Percentiles rank a stretch among this genome's conserved stretches.
Evolutionary conservation across 2,329 filamentous ascomycete genomes (phyloP).

Genomic region (Diaporthe sp.): DNA sequence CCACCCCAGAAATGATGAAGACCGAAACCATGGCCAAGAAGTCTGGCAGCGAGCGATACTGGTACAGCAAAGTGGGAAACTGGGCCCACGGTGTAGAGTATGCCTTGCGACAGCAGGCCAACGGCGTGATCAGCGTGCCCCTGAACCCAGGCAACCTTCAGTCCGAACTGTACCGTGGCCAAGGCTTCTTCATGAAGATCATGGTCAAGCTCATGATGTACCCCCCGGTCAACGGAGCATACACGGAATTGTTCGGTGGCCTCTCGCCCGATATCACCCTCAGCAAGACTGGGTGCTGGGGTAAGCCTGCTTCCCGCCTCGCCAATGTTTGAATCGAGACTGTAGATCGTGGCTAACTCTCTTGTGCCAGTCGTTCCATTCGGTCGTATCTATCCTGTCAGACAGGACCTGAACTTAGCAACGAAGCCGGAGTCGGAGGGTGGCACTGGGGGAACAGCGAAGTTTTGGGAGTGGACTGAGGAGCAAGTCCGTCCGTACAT

Average conservation of each 20-base stretch:
- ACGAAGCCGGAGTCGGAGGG: constrained; percentile 52
- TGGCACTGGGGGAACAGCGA: constrained; percentile 51
- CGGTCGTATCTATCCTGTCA: constrained; percentile 50
- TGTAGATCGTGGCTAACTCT: not conserved
- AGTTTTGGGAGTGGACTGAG: constrained; percentile 58
- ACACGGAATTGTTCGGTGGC: constrained; percentile 27
- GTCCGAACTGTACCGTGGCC: constrained; percentile 22
- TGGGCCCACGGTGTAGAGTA: constrained; percentile 44
- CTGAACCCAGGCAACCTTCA: constrained; percentile 32
- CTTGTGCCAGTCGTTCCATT: constrained; percentile 51
- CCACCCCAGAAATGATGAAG: constrained; percentile 4
- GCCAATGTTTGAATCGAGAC: not conserved
- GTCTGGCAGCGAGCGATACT: constrained; percentile 41
- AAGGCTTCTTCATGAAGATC: not conserved
- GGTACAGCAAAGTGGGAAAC: constrained; percentile 46
- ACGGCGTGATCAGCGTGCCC: constrained; percentile 45
- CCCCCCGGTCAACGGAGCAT: constrained; percentile 17
- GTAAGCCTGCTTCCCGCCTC: not conserved
- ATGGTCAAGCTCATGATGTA: not conserved
- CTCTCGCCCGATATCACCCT: constrained; percentile 27
- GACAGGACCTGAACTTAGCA: constrained; percentile 46
- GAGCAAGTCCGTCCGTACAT: constrained; percentile 50
- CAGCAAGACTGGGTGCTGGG: constrained; percentile 6
- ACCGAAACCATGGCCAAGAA: not conserved
- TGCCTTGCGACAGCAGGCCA: constrained; percentile 42